Base-by-base conservation (phyloP, 1,284 basidiomycete genomes). In the Ganoderma resinaceum region DNA sequence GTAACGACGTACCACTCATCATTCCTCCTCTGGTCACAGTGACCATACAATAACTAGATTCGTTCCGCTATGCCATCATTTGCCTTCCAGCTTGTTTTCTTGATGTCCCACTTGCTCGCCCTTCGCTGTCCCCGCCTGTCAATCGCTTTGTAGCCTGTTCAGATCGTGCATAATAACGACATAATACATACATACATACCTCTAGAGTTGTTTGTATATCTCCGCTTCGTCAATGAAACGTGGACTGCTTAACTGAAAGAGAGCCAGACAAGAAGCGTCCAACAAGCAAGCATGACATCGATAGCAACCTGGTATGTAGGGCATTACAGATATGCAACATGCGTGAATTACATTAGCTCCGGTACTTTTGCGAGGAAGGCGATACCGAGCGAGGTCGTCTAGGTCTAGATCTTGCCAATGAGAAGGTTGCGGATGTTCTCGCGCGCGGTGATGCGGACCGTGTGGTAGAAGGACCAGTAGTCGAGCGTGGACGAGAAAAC, bases 401-500 rank as follows among this genome's bases (percentile, higher is more conserved):
- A 29, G 40, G 5, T 46, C 40, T 61, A 98, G 70, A 98, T 92
- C 82, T 98, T 98, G 53, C 93, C 95, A 69, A 91, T 83, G n/a
- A 95, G 80, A 53, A 97, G 76, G 76, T 98, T 98, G 68, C 81
- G 84, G 69, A 92, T 81, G 80, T 94, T 97, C 83, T 97, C 95
- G 66, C 94, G 82, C 0, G 80, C 96, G 0, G 96, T 96, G 73
- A 98, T 88, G 61, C 89, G 83, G 4, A 86, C 83, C 0, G 97
- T 99, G 74, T 91, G 84, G 78, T 90, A 96, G 68, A 99, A 84
- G 0, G 96, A 95, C 12, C 87, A 87, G 63, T 95, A 74, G 81
- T 99, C 97, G 23, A 99, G 87, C 2, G 97, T 99, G 7, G 96
- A 98, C 23, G 89, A 90, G 65, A 99, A 73, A 7, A 86, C 86